Conservation (phyloP, 768 basidiomycete species). For the Rhodotorula sphaerocarpa region DNA sequence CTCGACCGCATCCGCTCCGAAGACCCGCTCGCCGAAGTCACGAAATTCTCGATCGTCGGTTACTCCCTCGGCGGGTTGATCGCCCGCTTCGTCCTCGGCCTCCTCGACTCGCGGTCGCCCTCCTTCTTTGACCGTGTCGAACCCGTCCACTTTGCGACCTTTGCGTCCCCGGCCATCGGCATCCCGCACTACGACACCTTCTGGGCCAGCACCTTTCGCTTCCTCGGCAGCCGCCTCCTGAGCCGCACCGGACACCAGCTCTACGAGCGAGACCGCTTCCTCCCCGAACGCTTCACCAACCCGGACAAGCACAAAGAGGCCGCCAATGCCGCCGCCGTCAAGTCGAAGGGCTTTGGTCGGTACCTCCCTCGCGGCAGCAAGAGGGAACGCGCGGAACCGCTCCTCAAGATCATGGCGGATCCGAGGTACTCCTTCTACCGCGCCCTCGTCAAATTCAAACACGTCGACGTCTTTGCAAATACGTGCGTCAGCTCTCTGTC, state of each 20-base stretch:
- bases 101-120: constrained; percentile 38
- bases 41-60: constrained; percentile 30
- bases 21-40: constrained; percentile 50
- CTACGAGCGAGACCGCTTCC: constrained; percentile 60
- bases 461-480: constrained; percentile 72
- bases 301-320: background rate
- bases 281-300: constrained; percentile 19
- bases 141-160: constrained; percentile 72
- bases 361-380: constrained; percentile 47
- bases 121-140: constrained; percentile 60
- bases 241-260: constrained; percentile 75
- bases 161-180: constrained; percentile 77
- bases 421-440: constrained; percentile 67
- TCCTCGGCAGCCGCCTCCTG: constrained; percentile 57
- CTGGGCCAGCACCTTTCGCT: constrained; percentile 51
- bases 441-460: constrained; percentile 58
- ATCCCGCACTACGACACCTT: constrained; percentile 58
- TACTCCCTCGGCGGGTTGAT: constrained; percentile 76
- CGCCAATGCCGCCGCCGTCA: too few relatives aligned
- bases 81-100: constrained; percentile 69
- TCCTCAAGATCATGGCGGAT: constrained; percentile 72
- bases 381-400: constrained; percentile 53
- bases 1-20: constrained; percentile 52
- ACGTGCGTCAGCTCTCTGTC: constrained; percentile 52
- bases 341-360: background rate